Evolutionary conservation across 345 rosid species (phyloP).

Genomic region (Moricandia arvensis): DNA sequence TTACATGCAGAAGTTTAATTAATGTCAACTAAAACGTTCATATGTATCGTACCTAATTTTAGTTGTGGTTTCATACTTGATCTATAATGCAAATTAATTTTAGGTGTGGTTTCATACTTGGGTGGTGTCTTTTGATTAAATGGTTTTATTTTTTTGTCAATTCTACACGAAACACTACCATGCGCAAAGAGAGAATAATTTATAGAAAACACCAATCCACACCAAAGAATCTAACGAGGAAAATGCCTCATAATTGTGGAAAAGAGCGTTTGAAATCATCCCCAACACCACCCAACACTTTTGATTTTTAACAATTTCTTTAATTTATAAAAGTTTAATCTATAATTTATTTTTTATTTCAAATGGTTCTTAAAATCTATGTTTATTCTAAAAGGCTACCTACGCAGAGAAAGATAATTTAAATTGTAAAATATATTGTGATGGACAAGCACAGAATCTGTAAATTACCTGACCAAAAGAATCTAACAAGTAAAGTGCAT

Average conservation of each 20-base stretch:
- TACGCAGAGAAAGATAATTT: neutral
- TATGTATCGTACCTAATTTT: constrained; percentile 1
- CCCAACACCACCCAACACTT: neutral
- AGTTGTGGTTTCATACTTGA: constrained; percentile 56
- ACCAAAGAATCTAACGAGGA: neutral
- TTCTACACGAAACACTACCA: too few relatives aligned
- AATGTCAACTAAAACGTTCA: neutral
- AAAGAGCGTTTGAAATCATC: neutral
- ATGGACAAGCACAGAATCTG: neutral
- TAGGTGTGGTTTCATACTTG: constrained; percentile 42
- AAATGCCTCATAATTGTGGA: neutral
- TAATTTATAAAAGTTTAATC: neutral
- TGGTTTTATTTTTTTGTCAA: too few relatives aligned
- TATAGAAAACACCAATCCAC: too few relatives aligned
- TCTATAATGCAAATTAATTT: too few relatives aligned
- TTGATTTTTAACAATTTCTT: neutral
- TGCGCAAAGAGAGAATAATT: too few relatives aligned
- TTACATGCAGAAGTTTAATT: neutral
- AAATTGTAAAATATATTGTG: neutral
- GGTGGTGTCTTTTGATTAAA: too few relatives aligned
- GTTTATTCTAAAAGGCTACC: neutral
- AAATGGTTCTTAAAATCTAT: neutral
- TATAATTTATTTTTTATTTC: neutral
- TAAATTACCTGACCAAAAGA: neutral
- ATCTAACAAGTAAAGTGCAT: neutral